Conservation (phyloP, 805 yeast species). For the Candida boidinii region DNA sequence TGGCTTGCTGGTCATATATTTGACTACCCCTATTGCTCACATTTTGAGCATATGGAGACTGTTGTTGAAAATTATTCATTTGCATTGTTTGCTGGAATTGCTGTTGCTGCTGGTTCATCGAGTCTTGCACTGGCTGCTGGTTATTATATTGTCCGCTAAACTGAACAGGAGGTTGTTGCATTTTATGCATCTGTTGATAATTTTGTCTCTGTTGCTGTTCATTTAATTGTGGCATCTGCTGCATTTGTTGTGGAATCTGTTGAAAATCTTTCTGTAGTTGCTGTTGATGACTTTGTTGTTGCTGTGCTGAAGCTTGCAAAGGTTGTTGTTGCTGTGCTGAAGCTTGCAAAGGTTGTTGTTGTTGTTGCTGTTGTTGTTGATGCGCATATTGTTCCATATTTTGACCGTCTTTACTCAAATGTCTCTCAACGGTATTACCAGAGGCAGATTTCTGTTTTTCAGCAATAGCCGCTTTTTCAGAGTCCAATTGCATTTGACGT, state of each 20-base stretch:
- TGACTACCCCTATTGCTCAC: too few relatives aligned
- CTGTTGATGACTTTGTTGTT: not conserved
- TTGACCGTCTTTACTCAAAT: not conserved
- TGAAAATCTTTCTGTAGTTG: conserved; percentile 1
- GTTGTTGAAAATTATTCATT: not conserved
- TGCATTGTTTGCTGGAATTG: not conserved
- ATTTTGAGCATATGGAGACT: not conserved
- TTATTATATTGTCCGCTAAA: too few relatives aligned
- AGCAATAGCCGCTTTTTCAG: not conserved
- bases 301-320: not conserved
- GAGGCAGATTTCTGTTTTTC: too few relatives aligned
- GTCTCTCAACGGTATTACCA: too few relatives aligned
- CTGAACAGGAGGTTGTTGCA: not conserved
- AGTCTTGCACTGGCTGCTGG: too few relatives aligned
- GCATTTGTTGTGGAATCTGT: too few relatives aligned
- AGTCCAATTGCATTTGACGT: not conserved
- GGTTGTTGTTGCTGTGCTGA: not conserved
- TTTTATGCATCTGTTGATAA: not conserved
- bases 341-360: conserved; percentile 1
- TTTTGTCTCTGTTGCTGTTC: too few relatives aligned
- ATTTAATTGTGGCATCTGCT: too few relatives aligned
- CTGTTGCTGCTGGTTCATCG: not conserved
- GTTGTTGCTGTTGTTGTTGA: not conserved
- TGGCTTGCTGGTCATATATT: too few relatives aligned
- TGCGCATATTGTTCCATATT: not conserved